Conservation (phyloP, 768 basidiomycete species). For the Boletus sp. region DNA sequence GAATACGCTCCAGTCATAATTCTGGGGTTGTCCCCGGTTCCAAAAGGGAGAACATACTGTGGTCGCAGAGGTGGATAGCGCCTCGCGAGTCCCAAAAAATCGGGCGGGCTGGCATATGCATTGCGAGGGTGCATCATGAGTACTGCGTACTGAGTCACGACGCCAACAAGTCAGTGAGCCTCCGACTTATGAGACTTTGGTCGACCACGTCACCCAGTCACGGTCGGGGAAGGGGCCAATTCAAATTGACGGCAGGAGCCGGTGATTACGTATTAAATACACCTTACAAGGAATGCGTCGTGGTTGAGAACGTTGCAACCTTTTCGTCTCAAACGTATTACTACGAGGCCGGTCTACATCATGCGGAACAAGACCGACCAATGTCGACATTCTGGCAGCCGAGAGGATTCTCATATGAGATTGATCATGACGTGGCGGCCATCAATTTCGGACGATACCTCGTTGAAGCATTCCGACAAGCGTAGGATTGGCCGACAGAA, state of each 20-base stretch:
- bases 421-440: background rate
- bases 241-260: background rate
- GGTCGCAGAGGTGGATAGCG: conserved; percentile 54
- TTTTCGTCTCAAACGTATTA: background rate
- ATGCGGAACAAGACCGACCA: background rate
- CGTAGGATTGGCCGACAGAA: background rate
- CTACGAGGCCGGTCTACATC: background rate
- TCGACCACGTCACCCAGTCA: no score
- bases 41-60: conserved; percentile 41
- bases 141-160: no score
- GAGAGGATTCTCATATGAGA: background rate
- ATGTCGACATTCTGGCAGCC: background rate
- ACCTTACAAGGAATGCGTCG: background rate
- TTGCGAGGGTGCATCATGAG: background rate
- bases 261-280: background rate
- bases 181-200: no score
- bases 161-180: no score
- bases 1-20: conserved; percentile 23
- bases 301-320: background rate
- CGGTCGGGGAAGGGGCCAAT: no score
- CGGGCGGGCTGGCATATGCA: conserved; percentile 45
- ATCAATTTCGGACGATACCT: no score
- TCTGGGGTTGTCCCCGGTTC: background rate
- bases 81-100: conserved; percentile 60
- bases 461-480: no score